These are phyloP conservation scores for Zhuliangozyma blackwelliae DNA, from an alignment of 1,139 yeast genomes.

Conservation along the genomic window DNA sequence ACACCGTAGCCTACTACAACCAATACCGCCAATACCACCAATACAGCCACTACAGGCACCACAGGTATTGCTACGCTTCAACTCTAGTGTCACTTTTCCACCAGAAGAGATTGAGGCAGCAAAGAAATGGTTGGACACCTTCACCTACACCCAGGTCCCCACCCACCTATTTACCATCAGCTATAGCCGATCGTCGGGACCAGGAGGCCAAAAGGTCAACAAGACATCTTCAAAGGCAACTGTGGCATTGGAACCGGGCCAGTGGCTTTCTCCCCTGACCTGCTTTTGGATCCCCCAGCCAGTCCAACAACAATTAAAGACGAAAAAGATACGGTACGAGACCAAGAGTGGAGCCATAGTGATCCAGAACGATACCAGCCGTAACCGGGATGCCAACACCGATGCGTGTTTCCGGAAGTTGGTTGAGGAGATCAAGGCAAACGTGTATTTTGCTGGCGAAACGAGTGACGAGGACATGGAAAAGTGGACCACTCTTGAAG, in stretches of 20 bases:
- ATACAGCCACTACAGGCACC: too few relatives aligned
- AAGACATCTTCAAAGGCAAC: slow-evolving; percentile 81
- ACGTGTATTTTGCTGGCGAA: slow-evolving; percentile 49
- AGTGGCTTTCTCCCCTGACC: slow-evolving; percentile 44
- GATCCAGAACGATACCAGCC: slow-evolving; percentile 56
- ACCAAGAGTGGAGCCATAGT: slow-evolving; percentile 56
- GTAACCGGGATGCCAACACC: slow-evolving; percentile 59
- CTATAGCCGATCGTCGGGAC: slow-evolving; percentile 79
- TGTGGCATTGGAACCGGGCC: slow-evolving; percentile 42
- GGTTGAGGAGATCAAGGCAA: slow-evolving; percentile 45
- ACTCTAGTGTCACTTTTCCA: not conserved
- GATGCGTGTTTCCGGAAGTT: slow-evolving; percentile 60
- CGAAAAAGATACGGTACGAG: slow-evolving; percentile 46
- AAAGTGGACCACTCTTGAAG: slow-evolving; percentile 54
- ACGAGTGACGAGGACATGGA: slow-evolving; percentile 42
- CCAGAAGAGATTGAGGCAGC: slow-evolving; percentile 28
- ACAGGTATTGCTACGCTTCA: too few relatives aligned
- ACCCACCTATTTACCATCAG: slow-evolving; percentile 44
- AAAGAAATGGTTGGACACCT: slow-evolving; percentile 41
- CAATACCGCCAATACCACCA: too few relatives aligned
- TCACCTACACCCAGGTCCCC: slow-evolving; percentile 42
- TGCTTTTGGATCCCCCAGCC: slow-evolving; percentile 62
- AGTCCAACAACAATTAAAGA: slow-evolving; percentile 41
- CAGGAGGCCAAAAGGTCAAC: slow-evolving; percentile 95
- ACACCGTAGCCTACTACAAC: too few relatives aligned